Percentiles rank a stretch among this genome's conserved stretches.
Conservation (phyloP, 768 basidiomycete genomes). For the Amanita jacksonii region DNA sequence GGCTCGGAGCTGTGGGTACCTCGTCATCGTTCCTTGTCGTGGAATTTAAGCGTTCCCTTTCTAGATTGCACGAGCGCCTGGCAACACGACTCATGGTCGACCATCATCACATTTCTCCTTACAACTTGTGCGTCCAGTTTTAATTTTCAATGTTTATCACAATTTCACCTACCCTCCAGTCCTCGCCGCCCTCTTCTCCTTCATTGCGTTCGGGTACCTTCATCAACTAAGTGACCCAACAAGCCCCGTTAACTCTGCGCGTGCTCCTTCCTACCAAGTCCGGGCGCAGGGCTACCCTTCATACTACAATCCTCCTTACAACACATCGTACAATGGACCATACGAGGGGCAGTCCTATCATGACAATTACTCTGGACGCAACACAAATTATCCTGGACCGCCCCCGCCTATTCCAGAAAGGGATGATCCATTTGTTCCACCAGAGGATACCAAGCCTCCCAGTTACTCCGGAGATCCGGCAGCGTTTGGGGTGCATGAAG, state of each 20-base stretch:
- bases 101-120: conserved; percentile 55
- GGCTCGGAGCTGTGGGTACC: conserved; percentile 36
- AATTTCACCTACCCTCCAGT: conserved; percentile 26
- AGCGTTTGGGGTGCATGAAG: conserved; percentile 23
- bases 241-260: conserved; percentile 40
- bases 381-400: conserved; percentile 23
- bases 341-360: conserved; percentile 16
- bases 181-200: conserved; percentile 50
- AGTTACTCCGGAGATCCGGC: conserved; percentile 29
- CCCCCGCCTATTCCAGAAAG: conserved; percentile 25
- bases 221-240: conserved; percentile 67
- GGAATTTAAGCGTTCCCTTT: conserved; percentile 9
- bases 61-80: conserved; percentile 57
- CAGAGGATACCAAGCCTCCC: conserved; percentile 33
- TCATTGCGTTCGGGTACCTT: conserved; percentile 61
- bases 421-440: conserved; percentile 27
- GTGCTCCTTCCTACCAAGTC: conserved; percentile 32
- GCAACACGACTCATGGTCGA: conserved; percentile 56
- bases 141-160: too few relatives aligned
- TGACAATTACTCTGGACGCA: conserved; percentile 8
- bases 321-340: conserved; percentile 21
- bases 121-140: conserved; percentile 37
- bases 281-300: conserved; percentile 31
- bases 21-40: neutral
- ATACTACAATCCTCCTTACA: conserved; percentile 56